Evolutionary conservation across 768 basidiomycete genomes (phyloP).

Genomic region (Mycena maculata): DNA sequence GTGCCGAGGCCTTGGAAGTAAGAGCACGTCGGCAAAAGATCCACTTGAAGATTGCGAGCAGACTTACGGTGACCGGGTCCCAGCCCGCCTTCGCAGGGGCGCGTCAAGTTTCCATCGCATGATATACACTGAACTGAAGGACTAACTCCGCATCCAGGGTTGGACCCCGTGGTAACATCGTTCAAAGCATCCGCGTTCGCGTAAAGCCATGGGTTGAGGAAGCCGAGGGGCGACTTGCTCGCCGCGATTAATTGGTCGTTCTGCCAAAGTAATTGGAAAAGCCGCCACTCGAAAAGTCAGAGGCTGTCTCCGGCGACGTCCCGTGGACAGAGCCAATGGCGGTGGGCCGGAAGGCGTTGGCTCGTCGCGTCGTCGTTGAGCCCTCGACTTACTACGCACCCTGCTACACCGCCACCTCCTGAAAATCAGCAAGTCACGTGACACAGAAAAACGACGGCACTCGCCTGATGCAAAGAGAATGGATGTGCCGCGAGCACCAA

Average conservation of each 20-base stretch:
- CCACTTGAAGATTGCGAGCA: background rate
- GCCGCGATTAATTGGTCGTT: conserved; percentile 29
- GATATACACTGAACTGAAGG: background rate
- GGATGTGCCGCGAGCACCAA: conserved; percentile 61
- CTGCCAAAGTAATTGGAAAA: conserved; percentile 21
- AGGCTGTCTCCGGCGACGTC: conserved; percentile 17
- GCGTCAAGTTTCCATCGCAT: background rate
- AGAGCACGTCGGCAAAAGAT: background rate
- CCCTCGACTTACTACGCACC: conserved; percentile 16
- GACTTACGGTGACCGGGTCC: conserved; percentile 41
- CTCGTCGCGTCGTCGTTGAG: too few species aligned
- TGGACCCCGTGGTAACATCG: conserved; percentile 38
- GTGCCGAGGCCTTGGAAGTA: conserved; percentile 30
- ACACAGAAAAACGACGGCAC: too few species aligned
- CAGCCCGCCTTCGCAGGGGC: conserved; percentile 31
- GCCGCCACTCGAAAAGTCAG: conserved; percentile 26
- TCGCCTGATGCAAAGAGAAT: conserved; percentile 57
- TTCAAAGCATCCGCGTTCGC: conserved; percentile 38
- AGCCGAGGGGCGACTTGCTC: conserved; percentile 32
- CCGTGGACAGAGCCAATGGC: conserved; percentile 29
- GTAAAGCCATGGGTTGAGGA: conserved; percentile 28
- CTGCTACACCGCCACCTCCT: conserved; percentile 60
- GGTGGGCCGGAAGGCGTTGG: conserved; percentile 15
- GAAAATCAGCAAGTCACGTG: too few species aligned
- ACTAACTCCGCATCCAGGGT: conserved; percentile 31